These are phyloP conservation scores for Begonia fuchsioides DNA, from an alignment of 306 rosid genomes.

Conservation along the genomic window DNA sequence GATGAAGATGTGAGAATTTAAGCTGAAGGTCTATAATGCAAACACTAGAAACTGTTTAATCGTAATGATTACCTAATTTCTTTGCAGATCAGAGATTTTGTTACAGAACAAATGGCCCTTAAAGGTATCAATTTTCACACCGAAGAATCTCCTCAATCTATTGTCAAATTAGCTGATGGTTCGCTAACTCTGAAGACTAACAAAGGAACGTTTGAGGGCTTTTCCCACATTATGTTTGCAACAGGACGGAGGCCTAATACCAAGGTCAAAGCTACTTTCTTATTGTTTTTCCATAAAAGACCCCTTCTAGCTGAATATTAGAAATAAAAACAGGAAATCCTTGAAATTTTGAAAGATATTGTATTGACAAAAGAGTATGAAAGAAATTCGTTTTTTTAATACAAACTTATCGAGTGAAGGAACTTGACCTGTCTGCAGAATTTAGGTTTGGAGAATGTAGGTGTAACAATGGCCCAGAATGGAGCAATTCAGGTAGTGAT, in stretches of 20 bases:
- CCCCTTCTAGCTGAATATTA: neutral
- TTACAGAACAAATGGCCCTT: constrained; percentile 69
- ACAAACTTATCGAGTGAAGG: constrained; percentile 6
- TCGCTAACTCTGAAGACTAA: constrained; percentile 78
- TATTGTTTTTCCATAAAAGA: neutral
- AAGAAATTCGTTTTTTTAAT: too few species aligned
- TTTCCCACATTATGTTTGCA: constrained; percentile 91
- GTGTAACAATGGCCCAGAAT: constrained; percentile 49
- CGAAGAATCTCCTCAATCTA: constrained; percentile 77
- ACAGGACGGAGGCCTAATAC: constrained; percentile 94
- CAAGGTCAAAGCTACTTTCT: constrained; percentile 25
- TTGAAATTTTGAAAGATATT: too few species aligned
- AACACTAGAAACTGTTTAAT: too few species aligned
- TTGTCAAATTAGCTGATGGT: constrained; percentile 62
- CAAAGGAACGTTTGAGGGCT: constrained; percentile 71
- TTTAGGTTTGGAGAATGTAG: constrained; percentile 82
- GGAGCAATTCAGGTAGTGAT: constrained; percentile 84
- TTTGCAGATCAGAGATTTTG: constrained; percentile 77
- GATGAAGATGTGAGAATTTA: constrained; percentile 74
- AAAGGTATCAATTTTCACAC: constrained; percentile 77
- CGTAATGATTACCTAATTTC: neutral
- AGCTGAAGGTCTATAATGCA: neutral
- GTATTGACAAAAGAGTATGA: too few species aligned
- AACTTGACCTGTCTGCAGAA: constrained; percentile 43
- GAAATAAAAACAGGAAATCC: too few species aligned